These are phyloP conservation scores for Diaporthe sp. DNA, from an alignment of 2,329 filamentous ascomycete species.

Conservation along the genomic window DNA sequence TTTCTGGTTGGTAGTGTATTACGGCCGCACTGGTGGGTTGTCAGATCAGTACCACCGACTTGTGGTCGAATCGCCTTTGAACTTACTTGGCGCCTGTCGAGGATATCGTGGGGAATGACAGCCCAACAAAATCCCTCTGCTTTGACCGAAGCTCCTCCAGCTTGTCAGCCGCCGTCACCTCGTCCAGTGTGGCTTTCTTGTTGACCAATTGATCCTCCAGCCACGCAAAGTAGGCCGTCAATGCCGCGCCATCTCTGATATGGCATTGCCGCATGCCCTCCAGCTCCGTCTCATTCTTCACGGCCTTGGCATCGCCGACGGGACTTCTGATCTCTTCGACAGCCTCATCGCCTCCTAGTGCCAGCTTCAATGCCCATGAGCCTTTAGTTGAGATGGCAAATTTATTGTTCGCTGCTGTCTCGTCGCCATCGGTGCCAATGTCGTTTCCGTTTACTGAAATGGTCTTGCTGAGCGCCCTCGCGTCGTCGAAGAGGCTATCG, in stretches of 20 bases:
- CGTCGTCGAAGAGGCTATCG: slow-evolving; percentile 82
- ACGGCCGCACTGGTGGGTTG: slow-evolving; percentile 82
- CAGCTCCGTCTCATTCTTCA: slow-evolving; percentile 93
- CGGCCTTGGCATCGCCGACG: slow-evolving; percentile 89
- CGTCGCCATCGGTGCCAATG: slow-evolving; percentile 37
- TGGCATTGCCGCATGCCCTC: slow-evolving; percentile 96
- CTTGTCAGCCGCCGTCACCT: slow-evolving; percentile 93
- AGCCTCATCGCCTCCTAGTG: slow-evolving; percentile 85
- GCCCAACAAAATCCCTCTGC: slow-evolving; percentile 83
- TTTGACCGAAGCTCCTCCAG: slow-evolving; percentile 81
- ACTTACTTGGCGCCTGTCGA: slow-evolving; percentile 84
- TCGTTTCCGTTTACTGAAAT: slow-evolving; percentile 49
- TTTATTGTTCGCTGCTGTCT: slow-evolving; percentile 64
- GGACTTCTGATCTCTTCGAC: slow-evolving; percentile 92
- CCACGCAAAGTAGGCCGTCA: slow-evolving; percentile 97
- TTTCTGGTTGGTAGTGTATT: slow-evolving; percentile 95
- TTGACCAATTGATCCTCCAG: slow-evolving; percentile 87
- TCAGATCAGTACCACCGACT: background rate
- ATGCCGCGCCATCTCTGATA: slow-evolving; percentile 89
- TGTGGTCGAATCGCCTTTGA: background rate
- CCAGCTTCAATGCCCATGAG: slow-evolving; percentile 92
- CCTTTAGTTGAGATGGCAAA: slow-evolving; percentile 90
- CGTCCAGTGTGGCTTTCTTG: slow-evolving; percentile 82
- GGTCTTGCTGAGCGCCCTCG: slow-evolving; percentile 71
- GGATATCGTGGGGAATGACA: slow-evolving; percentile 97